phyloP scores from a whole-genome alignment of 208 protist genomes.

The Crithidia fasciculata region DNA sequence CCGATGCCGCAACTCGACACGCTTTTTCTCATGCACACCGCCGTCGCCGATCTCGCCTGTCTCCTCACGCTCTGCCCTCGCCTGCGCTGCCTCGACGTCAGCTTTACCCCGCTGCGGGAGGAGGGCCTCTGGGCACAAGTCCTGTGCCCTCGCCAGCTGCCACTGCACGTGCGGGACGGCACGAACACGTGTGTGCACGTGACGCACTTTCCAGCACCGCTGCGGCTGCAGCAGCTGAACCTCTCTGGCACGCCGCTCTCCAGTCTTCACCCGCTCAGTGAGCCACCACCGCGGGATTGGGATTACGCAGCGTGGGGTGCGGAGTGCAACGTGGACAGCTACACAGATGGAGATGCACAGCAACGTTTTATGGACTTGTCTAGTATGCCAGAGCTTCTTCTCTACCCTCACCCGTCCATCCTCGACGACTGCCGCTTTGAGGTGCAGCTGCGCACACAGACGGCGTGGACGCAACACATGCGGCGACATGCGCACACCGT shows the following conservation, averaged over 20 bases:
- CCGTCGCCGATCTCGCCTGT: constrained; percentile 5
- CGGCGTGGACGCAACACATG: not conserved
- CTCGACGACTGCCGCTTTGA: constrained; percentile 5
- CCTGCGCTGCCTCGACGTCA: constrained; percentile 21
- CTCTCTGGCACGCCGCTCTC: constrained; percentile 14
- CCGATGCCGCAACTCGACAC: constrained; percentile 11
- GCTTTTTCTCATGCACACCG: constrained; percentile 29
- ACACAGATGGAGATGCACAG: too few species aligned
- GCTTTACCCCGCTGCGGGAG: constrained; percentile 21
- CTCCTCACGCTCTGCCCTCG: constrained; percentile 17
- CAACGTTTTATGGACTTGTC: too few species aligned
- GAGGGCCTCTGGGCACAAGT: constrained; percentile 19
- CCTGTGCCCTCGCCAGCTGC: not conserved
- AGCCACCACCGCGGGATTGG: constrained; percentile 5
- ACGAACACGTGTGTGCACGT: not conserved
- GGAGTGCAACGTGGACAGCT: not conserved
- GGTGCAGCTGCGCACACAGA: constrained; percentile 9
- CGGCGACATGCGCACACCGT: not conserved
- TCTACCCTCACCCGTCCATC: constrained; percentile 4
- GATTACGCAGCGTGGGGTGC: not conserved
- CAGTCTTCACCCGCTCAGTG: not conserved
- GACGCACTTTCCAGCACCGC: constrained; percentile 5
- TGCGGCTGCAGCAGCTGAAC: constrained; percentile 21
- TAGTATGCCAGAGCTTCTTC: not conserved
- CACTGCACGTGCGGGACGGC: not conserved